Conservation (phyloP, 2,329 filamentous ascomycete genomes). For the Iodosphaeria phyllophila region DNA sequence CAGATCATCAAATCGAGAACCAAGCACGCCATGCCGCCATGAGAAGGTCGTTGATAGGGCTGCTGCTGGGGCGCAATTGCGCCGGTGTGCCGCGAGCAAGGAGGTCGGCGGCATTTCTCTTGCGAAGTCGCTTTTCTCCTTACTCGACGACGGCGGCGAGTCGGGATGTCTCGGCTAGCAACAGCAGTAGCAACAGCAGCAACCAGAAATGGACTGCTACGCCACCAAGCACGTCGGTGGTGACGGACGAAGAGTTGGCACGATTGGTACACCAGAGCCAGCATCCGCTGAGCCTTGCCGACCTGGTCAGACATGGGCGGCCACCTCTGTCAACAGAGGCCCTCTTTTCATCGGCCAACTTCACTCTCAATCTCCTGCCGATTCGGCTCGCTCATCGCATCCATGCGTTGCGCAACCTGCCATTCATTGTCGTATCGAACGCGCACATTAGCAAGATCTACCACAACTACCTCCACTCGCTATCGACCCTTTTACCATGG, state of each 20-base stretch:
- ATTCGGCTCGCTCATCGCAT: constrained; percentile 88
- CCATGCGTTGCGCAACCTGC: constrained; percentile 78
- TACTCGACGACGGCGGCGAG: constrained; percentile 4
- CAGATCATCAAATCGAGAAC: no score
- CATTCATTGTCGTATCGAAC: constrained; percentile 97
- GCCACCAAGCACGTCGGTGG: constrained; percentile 25
- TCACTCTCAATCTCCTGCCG: constrained; percentile 81
- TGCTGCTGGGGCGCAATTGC: no score
- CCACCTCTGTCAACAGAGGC: constrained; percentile 68
- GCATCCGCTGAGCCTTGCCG: constrained; percentile 67
- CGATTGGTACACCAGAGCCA: constrained; percentile 60
- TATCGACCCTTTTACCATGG: constrained; percentile 81
- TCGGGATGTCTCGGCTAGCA: constrained; percentile 2
- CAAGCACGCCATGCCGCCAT: no score
- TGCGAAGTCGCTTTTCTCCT: no score
- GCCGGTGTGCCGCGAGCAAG: no score
- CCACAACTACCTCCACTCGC: constrained; percentile 84
- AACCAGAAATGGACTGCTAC: constrained; percentile 20
- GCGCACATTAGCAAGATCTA: constrained; percentile 89
- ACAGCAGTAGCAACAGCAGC: no score
- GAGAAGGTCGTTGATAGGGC: no score
- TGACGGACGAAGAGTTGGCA: constrained; percentile 59
- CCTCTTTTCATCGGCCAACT: constrained; percentile 81
- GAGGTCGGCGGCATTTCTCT: no score
- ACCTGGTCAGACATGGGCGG: constrained; percentile 70